phyloP scores from a whole-genome alignment of 495 filamentous ascomycete genomes.

The Neurospora tetraspora region DNA sequence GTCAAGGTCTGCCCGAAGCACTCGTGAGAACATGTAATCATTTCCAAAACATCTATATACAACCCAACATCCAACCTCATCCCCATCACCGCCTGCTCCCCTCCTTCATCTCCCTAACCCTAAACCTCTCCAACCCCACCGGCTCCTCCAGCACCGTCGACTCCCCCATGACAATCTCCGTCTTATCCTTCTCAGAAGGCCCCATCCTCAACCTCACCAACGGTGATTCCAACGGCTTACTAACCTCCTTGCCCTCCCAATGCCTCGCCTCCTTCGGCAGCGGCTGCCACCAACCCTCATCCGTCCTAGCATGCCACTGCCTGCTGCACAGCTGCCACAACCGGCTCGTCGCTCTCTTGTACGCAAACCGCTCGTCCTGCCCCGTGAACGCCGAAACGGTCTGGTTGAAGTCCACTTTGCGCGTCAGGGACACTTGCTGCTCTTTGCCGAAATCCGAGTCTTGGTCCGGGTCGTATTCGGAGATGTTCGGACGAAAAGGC shows the following conservation, averaged over 20 bases:
- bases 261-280: conserved; percentile 44
- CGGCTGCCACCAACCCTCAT: conserved; percentile 53
- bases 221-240: conserved; percentile 9
- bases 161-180: conserved; percentile 26
- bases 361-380: conserved; percentile 64
- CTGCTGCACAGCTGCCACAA: conserved; percentile 61
- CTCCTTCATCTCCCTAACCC: conserved; percentile 19
- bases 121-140: conserved; percentile 28
- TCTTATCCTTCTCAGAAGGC: conserved; percentile 12
- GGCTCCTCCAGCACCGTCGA: conserved; percentile 32
- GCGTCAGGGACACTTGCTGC: conserved; percentile 7
- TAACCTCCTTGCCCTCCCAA: conserved; percentile 40
- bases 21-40: neutral
- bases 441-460: conserved; percentile 35
- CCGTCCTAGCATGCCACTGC: conserved; percentile 50
- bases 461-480: conserved; percentile 38
- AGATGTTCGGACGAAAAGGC: conserved; percentile 65
- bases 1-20: neutral
- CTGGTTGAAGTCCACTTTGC: conserved; percentile 42
- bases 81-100: neutral
- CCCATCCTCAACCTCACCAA: neutral
- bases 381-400: conserved; percentile 49
- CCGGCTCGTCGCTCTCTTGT: conserved; percentile 54
- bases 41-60: neutral
- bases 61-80: neutral